A percentile compares a stretch with the other conserved stretches of the same genome.
Evolutionary conservation across 2,329 filamentous ascomycete genomes (phyloP).

Genomic region (Coleophoma crateriformis): DNA sequence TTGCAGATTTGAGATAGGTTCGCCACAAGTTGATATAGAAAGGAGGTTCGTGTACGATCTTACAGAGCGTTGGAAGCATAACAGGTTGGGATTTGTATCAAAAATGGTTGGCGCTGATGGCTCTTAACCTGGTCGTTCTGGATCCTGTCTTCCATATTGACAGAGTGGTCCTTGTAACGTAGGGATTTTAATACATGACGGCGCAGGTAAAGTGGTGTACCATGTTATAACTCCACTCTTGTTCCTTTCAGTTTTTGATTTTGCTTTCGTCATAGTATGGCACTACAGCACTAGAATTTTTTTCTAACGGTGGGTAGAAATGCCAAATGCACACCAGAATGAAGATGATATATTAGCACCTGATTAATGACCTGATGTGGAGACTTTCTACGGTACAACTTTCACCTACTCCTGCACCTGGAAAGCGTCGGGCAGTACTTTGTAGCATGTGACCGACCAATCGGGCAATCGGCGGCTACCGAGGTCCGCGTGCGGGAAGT

Average conservation of each 20-base stretch:
- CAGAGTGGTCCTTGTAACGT: constrained; percentile 15
- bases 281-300: background rate
- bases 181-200: constrained; percentile 14
- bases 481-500: background rate
- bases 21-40: no score
- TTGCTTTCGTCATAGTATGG: constrained; percentile 6
- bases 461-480: no score
- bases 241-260: constrained; percentile 1
- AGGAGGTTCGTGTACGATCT: background rate
- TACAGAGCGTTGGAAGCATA: background rate
- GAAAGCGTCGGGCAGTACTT: no score
- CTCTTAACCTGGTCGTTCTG: constrained; percentile 8
- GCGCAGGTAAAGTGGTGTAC: constrained; percentile 8
- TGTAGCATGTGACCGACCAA: background rate
- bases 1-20: no score
- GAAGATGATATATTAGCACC: no score
- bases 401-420: no score
- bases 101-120: constrained; percentile 1
- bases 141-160: constrained; percentile 14
- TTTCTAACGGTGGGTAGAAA: no score
- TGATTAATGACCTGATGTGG: no score
- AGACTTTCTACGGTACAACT: no score
- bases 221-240: constrained; percentile 12
- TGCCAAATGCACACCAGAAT: no score
- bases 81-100: background rate